Conservation (phyloP, 2,329 filamentous ascomycete genomes). For the Albophoma yamanashiensis region DNA sequence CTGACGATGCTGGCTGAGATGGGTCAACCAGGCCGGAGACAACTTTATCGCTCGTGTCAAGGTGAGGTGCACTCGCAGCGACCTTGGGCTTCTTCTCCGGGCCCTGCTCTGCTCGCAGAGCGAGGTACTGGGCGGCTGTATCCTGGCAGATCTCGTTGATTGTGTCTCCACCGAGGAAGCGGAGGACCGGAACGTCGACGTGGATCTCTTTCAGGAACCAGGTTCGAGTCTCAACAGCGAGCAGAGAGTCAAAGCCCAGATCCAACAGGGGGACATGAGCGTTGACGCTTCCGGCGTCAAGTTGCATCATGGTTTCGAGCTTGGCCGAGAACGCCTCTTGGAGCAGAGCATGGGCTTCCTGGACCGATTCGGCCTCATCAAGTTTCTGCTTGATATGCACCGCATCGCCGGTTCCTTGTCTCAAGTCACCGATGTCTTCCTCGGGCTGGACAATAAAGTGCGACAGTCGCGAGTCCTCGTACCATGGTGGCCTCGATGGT, state of each 20-base stretch:
- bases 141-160: background rate
- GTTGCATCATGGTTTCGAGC: conserved; percentile 2
- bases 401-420: background rate
- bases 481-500: background rate
- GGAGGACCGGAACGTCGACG: conserved; percentile 33
- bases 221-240: conserved; percentile 24
- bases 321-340: background rate
- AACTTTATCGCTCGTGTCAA: background rate
- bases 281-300: background rate
- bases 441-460: background rate
- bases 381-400: background rate
- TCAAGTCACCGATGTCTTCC: background rate
- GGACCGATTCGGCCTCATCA: background rate
- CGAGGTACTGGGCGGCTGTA: background rate
- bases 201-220: conserved; percentile 37
- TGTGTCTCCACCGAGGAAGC: conserved; percentile 13
- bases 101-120: background rate
- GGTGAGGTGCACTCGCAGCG: background rate
- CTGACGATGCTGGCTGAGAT: background rate
- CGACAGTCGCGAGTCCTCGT: background rate
- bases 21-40: background rate
- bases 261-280: conserved; percentile 4
- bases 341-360: background rate
- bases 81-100: background rate
- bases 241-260: conserved; percentile 15